A percentile compares a stretch with the other conserved stretches of the same genome.
These are phyloP conservation scores for Spinacia oleracea DNA, from an alignment of 179 eudicot genomes.

Conservation along the genomic window DNA sequence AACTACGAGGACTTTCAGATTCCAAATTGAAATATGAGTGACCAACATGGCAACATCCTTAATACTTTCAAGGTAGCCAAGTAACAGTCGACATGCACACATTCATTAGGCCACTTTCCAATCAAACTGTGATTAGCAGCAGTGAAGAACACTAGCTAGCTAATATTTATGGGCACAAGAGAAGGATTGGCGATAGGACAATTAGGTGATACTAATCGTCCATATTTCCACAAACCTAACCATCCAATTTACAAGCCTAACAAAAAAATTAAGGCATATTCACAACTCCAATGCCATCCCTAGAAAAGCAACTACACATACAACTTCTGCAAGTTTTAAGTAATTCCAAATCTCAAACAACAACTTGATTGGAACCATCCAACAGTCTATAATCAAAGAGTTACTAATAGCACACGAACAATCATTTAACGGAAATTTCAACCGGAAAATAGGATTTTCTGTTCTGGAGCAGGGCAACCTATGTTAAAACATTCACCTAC, in stretches of 20 bases:
- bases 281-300: not conserved
- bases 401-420: not conserved
- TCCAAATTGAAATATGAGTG: not conserved
- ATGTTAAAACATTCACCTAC: not conserved
- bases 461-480: not conserved
- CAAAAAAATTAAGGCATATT: not conserved
- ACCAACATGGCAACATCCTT: too few species aligned
- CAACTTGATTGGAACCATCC: not conserved
- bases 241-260: not conserved
- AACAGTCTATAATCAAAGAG: not conserved
- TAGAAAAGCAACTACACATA: not conserved
- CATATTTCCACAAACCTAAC: not conserved
- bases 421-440: not conserved
- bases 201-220: not conserved
- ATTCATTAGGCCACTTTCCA: not conserved
- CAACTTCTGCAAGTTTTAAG: not conserved
- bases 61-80: too few species aligned
- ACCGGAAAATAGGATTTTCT: not conserved
- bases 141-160: not conserved
- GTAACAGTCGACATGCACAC: not conserved
- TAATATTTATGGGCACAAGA: not conserved
- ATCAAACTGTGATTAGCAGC: not conserved
- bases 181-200: not conserved
- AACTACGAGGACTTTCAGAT: not conserved
- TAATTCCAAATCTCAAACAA: not conserved